Evolutionary conservation across 768 basidiomycete species (phyloP).

Genomic region (Dacryopinax primogenitus): DNA sequence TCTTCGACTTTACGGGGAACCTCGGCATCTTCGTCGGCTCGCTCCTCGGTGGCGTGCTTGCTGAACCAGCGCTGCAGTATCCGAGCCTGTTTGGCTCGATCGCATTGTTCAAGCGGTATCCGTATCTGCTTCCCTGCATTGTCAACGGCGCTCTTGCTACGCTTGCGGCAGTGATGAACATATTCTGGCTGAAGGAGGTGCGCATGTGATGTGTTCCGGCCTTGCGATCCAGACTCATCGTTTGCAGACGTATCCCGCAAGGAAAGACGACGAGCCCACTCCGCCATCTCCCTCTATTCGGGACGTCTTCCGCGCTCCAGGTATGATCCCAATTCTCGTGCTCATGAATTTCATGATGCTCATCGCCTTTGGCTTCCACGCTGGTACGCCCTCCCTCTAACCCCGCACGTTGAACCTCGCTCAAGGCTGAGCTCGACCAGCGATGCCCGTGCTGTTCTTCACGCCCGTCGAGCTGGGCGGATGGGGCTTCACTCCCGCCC

Average conservation of each 20-base stretch:
- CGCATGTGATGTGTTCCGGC: neutral
- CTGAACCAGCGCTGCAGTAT: conserved; percentile 9
- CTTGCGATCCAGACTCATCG: neutral
- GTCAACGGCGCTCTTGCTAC: conserved; percentile 10
- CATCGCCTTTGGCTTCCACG: too few species aligned
- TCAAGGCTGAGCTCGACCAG: neutral
- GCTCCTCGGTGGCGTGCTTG: conserved; percentile 10
- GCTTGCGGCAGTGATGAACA: neutral
- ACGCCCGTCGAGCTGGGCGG: conserved; percentile 32
- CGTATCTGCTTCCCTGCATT: conserved; percentile 14
- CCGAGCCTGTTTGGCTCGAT: neutral
- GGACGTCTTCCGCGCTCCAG: too few species aligned
- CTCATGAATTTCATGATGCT: too few species aligned
- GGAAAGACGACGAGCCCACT: too few species aligned
- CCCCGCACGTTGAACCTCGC: neutral
- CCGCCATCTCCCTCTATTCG: too few species aligned
- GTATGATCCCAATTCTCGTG: too few species aligned
- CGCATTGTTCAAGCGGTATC: conserved; percentile 10
- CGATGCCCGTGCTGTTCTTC: conserved; percentile 28
- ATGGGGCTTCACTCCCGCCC: conserved; percentile 27
- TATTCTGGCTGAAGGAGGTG: conserved; percentile 16
- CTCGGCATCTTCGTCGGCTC: conserved; percentile 10
- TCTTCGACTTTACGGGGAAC: conserved; percentile 14
- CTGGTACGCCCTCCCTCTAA: neutral
- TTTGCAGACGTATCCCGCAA: too few species aligned